Conservation (phyloP, 2,329 filamentous ascomycete genomes). For the Aureobasidium sp. region DNA sequence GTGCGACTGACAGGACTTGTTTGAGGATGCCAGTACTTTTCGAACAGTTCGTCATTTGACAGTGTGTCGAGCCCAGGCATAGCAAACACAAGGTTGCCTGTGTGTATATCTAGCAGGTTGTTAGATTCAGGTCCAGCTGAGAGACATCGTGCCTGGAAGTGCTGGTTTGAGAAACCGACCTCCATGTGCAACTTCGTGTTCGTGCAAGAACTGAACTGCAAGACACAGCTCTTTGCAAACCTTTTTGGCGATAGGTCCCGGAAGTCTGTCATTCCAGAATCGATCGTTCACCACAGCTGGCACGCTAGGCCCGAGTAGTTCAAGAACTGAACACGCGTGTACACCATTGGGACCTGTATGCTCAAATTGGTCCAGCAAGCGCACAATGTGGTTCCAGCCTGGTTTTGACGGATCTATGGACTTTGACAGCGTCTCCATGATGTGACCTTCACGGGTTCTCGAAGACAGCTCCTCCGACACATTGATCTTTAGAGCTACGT, state of each 20-base stretch:
- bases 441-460: conserved; percentile 18
- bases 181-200: conserved; percentile 24
- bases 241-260: conserved; percentile 30
- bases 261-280: conserved; percentile 32
- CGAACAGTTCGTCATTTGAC: conserved; percentile 21
- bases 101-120: conserved; percentile 24
- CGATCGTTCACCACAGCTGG: conserved; percentile 31
- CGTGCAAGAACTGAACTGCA: conserved; percentile 22
- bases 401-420: conserved; percentile 15
- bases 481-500: conserved; percentile 25
- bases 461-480: conserved; percentile 16
- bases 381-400: conserved; percentile 28
- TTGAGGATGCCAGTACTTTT: conserved; percentile 21
- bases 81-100: conserved; percentile 26
- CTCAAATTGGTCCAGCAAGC: conserved; percentile 33
- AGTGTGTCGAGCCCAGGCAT: conserved; percentile 17
- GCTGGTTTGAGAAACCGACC: conserved; percentile 12
- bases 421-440: conserved; percentile 19
- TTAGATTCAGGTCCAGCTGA: too few relatives aligned
- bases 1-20: conserved; percentile 19
- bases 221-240: conserved; percentile 26
- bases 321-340: conserved; percentile 40
- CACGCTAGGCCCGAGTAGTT: conserved; percentile 35
- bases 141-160: neutral
- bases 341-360: conserved; percentile 39